Evolutionary conservation across 495 filamentous ascomycete species (phyloP).

Genomic region (Penicilliopsis zonata): DNA sequence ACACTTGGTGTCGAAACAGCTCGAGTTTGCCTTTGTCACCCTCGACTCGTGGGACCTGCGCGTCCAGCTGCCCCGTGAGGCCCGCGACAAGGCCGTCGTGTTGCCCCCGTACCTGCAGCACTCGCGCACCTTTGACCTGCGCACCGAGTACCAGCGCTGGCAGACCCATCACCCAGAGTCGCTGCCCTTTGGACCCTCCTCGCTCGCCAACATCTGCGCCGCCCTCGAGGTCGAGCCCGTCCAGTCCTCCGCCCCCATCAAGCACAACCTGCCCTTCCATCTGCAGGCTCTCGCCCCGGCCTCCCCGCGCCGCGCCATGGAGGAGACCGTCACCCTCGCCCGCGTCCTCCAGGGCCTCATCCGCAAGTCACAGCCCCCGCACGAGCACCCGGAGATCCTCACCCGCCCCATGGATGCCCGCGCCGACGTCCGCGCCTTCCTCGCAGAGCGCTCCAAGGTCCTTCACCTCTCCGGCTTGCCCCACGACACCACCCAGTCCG

Average conservation of each 20-base stretch:
- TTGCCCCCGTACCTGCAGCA: slow-evolving; percentile 95
- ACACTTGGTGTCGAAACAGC: slow-evolving; percentile 68
- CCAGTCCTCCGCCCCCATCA: slow-evolving; percentile 92
- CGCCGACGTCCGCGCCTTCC: slow-evolving; percentile 92
- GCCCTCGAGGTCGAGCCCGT: slow-evolving; percentile 96
- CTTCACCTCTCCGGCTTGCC: slow-evolving; percentile 94
- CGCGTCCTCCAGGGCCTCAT: slow-evolving; percentile 85
- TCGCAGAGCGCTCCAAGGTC: slow-evolving; percentile 91
- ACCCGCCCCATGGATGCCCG: slow-evolving; percentile 93
- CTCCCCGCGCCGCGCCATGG: slow-evolving; percentile 94
- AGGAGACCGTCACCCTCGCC: slow-evolving; percentile 89
- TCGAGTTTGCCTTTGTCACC: slow-evolving; percentile 96
- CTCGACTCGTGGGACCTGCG: slow-evolving; percentile 97
- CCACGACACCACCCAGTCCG: slow-evolving; percentile 96
- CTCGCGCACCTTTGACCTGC: slow-evolving; percentile 90
- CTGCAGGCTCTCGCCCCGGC: slow-evolving; percentile 91
- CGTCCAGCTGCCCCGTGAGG: slow-evolving; percentile 92
- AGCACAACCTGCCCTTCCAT: slow-evolving; percentile 97
- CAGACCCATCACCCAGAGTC: slow-evolving; percentile 97
- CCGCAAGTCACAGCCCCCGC: slow-evolving; percentile 85
- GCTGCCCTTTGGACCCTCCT: slow-evolving; percentile 88
- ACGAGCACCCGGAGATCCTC: slow-evolving; percentile 87
- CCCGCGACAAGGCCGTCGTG: slow-evolving; percentile 93
- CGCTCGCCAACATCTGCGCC: slow-evolving; percentile 92
- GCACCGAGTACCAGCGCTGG: slow-evolving; percentile 96